Base-by-base conservation (phyloP, 2,329 filamentous ascomycete genomes). In the Aspergillus aculeatus region DNA sequence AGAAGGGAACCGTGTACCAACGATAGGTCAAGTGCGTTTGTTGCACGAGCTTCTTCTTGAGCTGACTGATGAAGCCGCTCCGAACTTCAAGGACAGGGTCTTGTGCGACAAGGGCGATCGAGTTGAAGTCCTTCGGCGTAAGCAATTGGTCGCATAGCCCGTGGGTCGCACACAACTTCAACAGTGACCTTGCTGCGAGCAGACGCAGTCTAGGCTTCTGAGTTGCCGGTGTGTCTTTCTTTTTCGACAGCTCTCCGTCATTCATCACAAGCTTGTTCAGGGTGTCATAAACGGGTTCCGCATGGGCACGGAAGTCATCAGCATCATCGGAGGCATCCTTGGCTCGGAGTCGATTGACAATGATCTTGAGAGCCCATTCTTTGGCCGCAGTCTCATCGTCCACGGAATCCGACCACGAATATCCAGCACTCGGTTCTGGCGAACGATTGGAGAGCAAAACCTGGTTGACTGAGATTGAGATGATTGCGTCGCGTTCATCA, bases 1-100 rank as follows among this genome's bases (percentile, higher is more conserved):
- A 80, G 78, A 97, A 98, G 5, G 96, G 83, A 47, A 96, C 88
- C 0, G 91, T 90, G 74, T 96, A 95, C 82, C 96, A 99, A 10
- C 94, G 87, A 56, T 89, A 85, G 10, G 90, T 89, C 4, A 98
- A 84, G 69, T 96, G 94, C 5, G 75, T 68, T n/a, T 68, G 71
- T 61, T 77, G 75, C n/a, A 74, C 72, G 19, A 78, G 65, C 58
- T 74, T 75, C 77, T 96, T 97, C 77, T 96, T 95, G 47, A 99
- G 80, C 68, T 93, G 92, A 69, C 88, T 86, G 56, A 95, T 83
- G 69, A 99, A 98, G 1, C 84, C 85, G 50, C 83, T 84, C 35
- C 95, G 89, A 29, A 98, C 92, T 64, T 89, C 83, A 2, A 85
- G 78, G 53, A 90, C 82, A 5, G 83, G 82, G 70, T 97, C 93